A percentile compares a stretch with the other conserved stretches of the same genome.
phyloP scores from a whole-genome alignment of 106 monocot genomes.

The Narthecium ossifragum region DNA sequence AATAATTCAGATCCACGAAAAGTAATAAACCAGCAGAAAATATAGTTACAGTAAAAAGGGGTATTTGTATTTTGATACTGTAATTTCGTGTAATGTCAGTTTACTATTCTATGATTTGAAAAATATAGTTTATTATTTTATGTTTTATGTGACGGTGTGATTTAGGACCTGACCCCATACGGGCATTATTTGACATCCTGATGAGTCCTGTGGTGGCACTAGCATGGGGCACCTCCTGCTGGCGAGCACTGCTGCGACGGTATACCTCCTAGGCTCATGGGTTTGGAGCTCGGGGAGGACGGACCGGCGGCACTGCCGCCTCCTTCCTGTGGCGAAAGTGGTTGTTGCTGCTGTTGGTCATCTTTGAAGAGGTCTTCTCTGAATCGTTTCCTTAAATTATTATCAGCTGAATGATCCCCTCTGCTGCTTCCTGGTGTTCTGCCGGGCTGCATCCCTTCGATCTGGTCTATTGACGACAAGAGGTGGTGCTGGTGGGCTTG shows the following conservation, averaged over 20 bases:
- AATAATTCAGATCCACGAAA: no score
- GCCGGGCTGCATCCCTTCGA: constrained; percentile 6
- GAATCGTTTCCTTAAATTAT: constrained; percentile 51
- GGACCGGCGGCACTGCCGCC: neutral
- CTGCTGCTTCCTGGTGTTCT: constrained; percentile 1
- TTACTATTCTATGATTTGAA: no score
- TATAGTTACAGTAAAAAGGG: no score
- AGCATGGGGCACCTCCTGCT: neutral
- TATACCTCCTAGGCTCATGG: constrained; percentile 5
- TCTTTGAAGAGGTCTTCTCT: constrained; percentile 80
- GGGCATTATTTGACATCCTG: no score
- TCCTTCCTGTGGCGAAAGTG: constrained; percentile 1
- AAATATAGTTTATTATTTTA: no score
- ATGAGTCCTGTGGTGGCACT: constrained; percentile 10
- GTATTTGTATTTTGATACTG: no score
- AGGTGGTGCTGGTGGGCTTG: constrained; percentile 23
- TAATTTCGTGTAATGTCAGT: no score
- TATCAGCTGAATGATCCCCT: constrained; percentile 21
- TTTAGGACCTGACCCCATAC: no score
- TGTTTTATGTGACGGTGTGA: no score
- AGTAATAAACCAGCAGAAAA: no score
- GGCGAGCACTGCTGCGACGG: constrained; percentile 13
- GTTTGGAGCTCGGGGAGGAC: constrained; percentile 25
- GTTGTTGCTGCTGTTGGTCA: constrained; percentile 21
- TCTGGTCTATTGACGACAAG: constrained; percentile 2